Percentiles rank a stretch among this genome's conserved stretches.
These are phyloP conservation scores for Cymbopogon flexuosus DNA, from an alignment of 202 grass and related monocot genomes.

Conservation along the genomic window DNA sequence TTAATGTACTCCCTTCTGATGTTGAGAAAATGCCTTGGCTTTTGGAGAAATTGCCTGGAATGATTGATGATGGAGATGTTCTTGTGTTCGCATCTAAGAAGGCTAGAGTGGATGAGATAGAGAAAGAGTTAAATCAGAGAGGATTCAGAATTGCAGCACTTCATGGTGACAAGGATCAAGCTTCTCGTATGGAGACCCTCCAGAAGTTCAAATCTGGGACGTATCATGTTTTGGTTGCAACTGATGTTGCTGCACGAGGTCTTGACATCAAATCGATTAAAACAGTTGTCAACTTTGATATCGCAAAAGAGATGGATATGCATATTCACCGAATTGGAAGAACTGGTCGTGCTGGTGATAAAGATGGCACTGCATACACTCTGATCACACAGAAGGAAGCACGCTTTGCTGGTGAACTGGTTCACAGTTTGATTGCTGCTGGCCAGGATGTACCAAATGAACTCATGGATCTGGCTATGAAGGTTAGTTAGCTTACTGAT, in stretches of 20 bases:
- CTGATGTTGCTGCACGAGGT: constrained; percentile 95
- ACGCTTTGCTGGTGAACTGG: constrained; percentile 87
- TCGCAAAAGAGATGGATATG: constrained; percentile 98
- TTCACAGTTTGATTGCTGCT: constrained; percentile 80
- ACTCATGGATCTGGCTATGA: constrained; percentile 97
- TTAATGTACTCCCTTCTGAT: constrained; percentile 92
- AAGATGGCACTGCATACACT: constrained; percentile 93
- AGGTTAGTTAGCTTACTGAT: constrained; percentile 51
- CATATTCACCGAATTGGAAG: constrained; percentile 95
- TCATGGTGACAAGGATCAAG: constrained; percentile 98
- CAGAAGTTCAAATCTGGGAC: constrained; percentile 92
- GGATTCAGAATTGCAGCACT: constrained; percentile 86
- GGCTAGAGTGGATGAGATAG: constrained; percentile 81
- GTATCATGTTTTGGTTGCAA: constrained; percentile 93
- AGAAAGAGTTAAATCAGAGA: constrained; percentile 72
- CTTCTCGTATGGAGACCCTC: constrained; percentile 82
- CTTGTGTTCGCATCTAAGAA: constrained; percentile 95
- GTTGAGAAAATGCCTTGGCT: constrained; percentile 94
- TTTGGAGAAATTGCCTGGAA: constrained; percentile 68
- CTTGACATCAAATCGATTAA: constrained; percentile 99
- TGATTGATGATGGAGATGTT: constrained; percentile 96
- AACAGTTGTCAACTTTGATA: constrained; percentile 96
- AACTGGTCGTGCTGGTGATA: constrained; percentile 95
- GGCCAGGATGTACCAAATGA: constrained; percentile 80
- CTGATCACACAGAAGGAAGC: constrained; percentile 87